phyloP scores from a whole-genome alignment of 352 stramenopile species.

The Plasmopara halstedii region DNA sequence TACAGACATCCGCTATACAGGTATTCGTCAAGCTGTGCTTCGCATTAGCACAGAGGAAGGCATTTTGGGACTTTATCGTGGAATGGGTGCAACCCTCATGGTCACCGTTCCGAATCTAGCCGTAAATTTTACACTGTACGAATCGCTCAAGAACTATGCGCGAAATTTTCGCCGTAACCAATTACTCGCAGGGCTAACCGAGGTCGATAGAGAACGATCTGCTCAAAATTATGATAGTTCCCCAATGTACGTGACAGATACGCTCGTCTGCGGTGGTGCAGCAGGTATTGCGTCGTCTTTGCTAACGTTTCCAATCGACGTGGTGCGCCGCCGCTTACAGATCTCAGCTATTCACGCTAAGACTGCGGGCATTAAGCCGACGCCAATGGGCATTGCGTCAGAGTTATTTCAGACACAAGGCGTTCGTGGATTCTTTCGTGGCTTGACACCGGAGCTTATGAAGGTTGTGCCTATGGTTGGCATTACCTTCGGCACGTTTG shows the following conservation, averaged over 20 bases:
- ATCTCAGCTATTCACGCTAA: slow-evolving; percentile 86
- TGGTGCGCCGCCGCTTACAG: slow-evolving; percentile 91
- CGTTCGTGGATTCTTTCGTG: slow-evolving; percentile 78
- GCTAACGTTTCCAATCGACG: slow-evolving; percentile 94
- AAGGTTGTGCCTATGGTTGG: slow-evolving; percentile 97
- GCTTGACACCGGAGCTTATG: slow-evolving; percentile 91
- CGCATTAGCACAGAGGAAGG: slow-evolving; percentile 89
- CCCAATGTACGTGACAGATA: slow-evolving; percentile 70
- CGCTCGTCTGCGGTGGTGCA: slow-evolving; percentile 85
- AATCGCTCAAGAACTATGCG: slow-evolving; percentile 88
- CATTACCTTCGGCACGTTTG: slow-evolving; percentile 95
- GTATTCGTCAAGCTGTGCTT: slow-evolving; percentile 90
- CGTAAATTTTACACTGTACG: slow-evolving; percentile 95
- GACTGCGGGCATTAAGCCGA: slow-evolving; percentile 60
- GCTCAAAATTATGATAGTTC: slow-evolving; percentile 14
- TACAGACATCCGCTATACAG: slow-evolving; percentile 81
- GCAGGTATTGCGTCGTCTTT: slow-evolving; percentile 89
- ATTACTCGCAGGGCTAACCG: slow-evolving; percentile 20
- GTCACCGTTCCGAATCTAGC: slow-evolving; percentile 94
- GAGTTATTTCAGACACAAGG: slow-evolving; percentile 69
- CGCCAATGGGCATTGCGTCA: slow-evolving; percentile 59
- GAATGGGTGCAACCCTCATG: slow-evolving; percentile 89
- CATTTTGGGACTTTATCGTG: slow-evolving; percentile 89
- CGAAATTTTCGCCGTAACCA: slow-evolving; percentile 63
- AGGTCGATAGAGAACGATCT: slow-evolving; percentile 17